A percentile compares a stretch with the other conserved stretches of the same genome.
Conservation (phyloP, 495 filamentous ascomycete genomes). For the Neurospora hispaniola region DNA sequence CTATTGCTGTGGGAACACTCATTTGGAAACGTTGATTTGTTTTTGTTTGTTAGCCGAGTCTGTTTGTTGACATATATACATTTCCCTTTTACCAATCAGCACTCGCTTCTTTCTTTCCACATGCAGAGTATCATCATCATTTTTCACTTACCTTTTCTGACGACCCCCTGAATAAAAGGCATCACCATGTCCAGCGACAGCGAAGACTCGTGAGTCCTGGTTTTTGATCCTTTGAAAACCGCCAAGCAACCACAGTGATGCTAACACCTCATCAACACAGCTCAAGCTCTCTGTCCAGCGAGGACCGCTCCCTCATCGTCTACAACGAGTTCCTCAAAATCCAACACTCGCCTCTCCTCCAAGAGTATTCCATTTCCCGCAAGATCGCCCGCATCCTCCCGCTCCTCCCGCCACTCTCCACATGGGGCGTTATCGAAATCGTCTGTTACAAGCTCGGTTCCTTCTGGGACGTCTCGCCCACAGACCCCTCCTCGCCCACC, state of each 20-base stretch:
- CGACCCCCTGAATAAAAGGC: no score
- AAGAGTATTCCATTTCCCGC: slow-evolving; percentile 3
- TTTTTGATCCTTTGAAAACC: neutral
- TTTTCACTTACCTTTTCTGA: no score
- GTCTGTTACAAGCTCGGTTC: slow-evolving; percentile 8
- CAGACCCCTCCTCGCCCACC: neutral
- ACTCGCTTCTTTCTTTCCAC: neutral
- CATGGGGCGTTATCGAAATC: slow-evolving; percentile 8
- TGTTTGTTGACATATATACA: neutral
- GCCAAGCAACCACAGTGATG: neutral
- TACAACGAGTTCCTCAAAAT: slow-evolving; percentile 9
- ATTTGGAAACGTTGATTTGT: neutral
- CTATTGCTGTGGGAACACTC: neutral
- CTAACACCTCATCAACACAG: neutral
- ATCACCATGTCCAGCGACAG: neutral
- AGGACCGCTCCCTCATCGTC: neutral
- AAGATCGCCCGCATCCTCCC: slow-evolving; percentile 1
- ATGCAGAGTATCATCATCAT: neutral
- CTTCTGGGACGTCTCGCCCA: slow-evolving; percentile 1
- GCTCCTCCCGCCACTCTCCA: slow-evolving; percentile 2
- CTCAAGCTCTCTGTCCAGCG: neutral
- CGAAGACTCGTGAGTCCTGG: neutral
- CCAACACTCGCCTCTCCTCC: neutral
- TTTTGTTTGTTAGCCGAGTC: neutral
- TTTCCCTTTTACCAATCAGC: neutral